Evolutionary conservation across 2,329 filamentous ascomycete species (phyloP).

Genomic region (Plectosphaerella plurivora): DNA sequence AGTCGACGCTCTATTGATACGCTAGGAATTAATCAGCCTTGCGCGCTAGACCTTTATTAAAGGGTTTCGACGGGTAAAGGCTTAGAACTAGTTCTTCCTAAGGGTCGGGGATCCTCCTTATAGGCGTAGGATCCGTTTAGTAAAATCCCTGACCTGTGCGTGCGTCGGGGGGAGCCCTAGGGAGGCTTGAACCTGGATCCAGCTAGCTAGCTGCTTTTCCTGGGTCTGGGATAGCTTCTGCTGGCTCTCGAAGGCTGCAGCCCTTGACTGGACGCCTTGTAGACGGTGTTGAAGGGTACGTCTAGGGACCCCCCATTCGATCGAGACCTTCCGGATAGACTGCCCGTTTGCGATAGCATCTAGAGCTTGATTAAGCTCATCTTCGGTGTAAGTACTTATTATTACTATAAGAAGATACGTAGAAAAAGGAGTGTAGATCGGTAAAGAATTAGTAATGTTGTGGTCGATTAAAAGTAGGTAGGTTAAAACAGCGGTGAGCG

Average conservation of each 20-base stretch:
- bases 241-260: background rate
- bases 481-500: constrained; percentile 2
- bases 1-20: no score
- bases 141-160: no score
- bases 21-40: background rate
- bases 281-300: background rate
- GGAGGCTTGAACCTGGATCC: no score
- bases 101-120: no score
- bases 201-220: no score
- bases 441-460: background rate
- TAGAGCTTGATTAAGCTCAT: background rate
- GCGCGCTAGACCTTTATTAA: background rate
- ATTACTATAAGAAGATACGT: background rate
- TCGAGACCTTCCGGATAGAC: no score
- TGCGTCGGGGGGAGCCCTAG: no score
- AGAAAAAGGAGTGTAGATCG: background rate
- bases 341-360: background rate
- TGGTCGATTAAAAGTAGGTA: background rate
- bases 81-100: constrained; percentile 1
- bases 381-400: background rate
- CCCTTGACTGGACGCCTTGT: background rate
- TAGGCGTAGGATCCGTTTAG: no score
- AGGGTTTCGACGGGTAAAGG: constrained; percentile 1
- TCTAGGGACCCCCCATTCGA: background rate
- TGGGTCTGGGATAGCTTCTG: background rate